Evolutionary conservation across 495 filamentous ascomycete genomes (phyloP), one percentile per base, ranked within the genome.

Genomic region (Penicillium soppii): DNA sequence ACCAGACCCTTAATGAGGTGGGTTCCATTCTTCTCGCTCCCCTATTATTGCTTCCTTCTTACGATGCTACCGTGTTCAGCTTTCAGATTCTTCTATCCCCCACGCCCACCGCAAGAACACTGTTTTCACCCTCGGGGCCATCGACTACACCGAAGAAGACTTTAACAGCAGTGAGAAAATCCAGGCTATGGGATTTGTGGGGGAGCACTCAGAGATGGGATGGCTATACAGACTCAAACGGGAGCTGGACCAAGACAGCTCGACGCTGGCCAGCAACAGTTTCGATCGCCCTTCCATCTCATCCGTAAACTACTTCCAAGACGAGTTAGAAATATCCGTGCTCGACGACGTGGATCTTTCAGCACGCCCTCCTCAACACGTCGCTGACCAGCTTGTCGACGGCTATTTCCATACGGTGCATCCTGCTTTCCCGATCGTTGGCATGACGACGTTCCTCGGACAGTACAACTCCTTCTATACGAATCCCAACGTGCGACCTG

Each of bases 161-260:
- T 73, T 76, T 33, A 80, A 80, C 52, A 72, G 68, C 8, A 73
- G 67, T 50, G 70, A 76, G 39, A 66, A 63, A 21, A 58, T 70
- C 20, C 69, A 70, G 41, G 66, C 71, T 0, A 78, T 76, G 35
- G 83, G 83, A 0, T 84, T 79, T 56, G 62, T 84, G 27, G 83
- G 83, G 25, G 81, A 80, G 44, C 81, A 77, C 41, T 85, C 82
- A 3, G 81, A 82, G 38, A 66, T 83, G 15, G 64, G 68, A 26
- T 86, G 83, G 83, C 65, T 84, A 20, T 76, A 78, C 57, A 59
- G 63, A 50, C 50, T 72, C 25, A 63, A 69, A 47, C 52, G 54
- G 22, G 50, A 60, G 13, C 51, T 70, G 8, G 58, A 63, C 5
- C 52, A 53, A 13, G 48, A 46, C 13, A 33, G 27, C 16, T 21